Percentiles rank a stretch among this genome's conserved stretches.
These are phyloP conservation scores for Amoebophrya sp. DNA, from an alignment of 169 alveolate genomes.

Conservation along the genomic window DNA sequence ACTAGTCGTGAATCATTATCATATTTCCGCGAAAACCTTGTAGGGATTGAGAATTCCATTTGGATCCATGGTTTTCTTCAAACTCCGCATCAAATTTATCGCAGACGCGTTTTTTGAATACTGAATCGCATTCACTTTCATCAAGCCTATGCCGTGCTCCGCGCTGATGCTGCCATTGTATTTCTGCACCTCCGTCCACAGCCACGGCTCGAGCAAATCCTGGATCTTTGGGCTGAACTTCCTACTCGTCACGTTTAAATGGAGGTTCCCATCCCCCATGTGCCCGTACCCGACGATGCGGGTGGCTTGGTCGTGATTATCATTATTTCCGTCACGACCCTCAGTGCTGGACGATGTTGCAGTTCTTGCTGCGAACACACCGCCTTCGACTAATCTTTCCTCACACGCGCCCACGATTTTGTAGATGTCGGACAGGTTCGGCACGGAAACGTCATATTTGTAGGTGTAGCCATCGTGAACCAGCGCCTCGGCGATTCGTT, in stretches of 20 bases:
- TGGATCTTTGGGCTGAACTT: constrained; percentile 35
- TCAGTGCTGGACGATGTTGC: no score
- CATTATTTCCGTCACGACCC: constrained; percentile 27
- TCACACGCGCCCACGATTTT: constrained; percentile 8
- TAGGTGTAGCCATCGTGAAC: constrained; percentile 37
- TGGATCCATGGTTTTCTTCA: constrained; percentile 68
- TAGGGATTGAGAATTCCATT: constrained; percentile 67
- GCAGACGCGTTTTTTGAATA: constrained; percentile 41
- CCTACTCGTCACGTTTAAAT: constrained; percentile 53
- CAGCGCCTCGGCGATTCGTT: constrained; percentile 53
- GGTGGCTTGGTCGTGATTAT: constrained; percentile 27
- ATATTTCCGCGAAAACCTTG: constrained; percentile 57
- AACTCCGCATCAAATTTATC: constrained; percentile 50
- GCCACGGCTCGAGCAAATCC: constrained; percentile 53
- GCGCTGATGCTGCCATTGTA: constrained; percentile 29
- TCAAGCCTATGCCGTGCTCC: constrained; percentile 39
- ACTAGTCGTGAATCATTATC: no score
- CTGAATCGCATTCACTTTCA: constrained; percentile 23
- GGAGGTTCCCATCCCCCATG: constrained; percentile 75
- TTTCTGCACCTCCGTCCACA: constrained; percentile 46
- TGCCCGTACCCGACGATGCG: constrained; percentile 61
- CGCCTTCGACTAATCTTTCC: constrained; percentile 14
- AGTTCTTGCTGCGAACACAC: no score
- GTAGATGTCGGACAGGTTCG: constrained; percentile 37
- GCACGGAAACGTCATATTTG: constrained; percentile 55